These are phyloP conservation scores for Suhomyces ambrosiae DNA, from an alignment of 1,139 yeast species.

Conservation along the genomic window DNA sequence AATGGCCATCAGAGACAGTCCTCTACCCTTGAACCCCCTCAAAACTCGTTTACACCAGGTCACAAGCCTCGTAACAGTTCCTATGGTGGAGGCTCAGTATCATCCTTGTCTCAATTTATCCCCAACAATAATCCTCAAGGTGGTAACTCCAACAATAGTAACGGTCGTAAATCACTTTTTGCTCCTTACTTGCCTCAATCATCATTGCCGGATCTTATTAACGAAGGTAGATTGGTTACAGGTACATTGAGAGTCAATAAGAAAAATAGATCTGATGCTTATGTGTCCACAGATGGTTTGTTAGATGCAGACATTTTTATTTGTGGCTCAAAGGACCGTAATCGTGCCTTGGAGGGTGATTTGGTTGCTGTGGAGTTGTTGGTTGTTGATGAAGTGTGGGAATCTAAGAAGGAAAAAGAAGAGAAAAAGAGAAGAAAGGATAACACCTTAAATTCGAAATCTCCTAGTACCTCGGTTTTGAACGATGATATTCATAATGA, in stretches of 20 bases:
- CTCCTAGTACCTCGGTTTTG: conserved; percentile 39
- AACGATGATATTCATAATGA: conserved; percentile 71
- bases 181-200: conserved; percentile 97
- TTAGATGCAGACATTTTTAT: conserved; percentile 95
- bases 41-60: conserved; percentile 67
- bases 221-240: conserved; percentile 88
- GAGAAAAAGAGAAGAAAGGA: conserved; percentile 95
- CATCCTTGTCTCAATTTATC: conserved; percentile 53
- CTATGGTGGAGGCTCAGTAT: conserved; percentile 61
- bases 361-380: conserved; percentile 91
- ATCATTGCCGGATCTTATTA: conserved; percentile 82
- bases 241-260: conserved; percentile 93
- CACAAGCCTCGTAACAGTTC: conserved; percentile 73
- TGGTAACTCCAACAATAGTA: conserved; percentile 32
- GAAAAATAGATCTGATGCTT: conserved; percentile 95
- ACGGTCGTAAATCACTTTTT: conserved; percentile 79
- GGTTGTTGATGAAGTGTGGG: conserved; percentile 98
- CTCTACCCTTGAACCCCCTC: conserved; percentile 51
- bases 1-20: conserved; percentile 16
- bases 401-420: conserved; percentile 91
- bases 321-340: conserved; percentile 98
- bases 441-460: conserved; percentile 36
- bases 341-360: conserved; percentile 96
- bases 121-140: conserved; percentile 25
- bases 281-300: conserved; percentile 93